Percentiles rank a stretch among this genome's conserved stretches.
phyloP scores from a whole-genome alignment of 176 grass and related monocot genomes.

The Juncus effusus region DNA sequence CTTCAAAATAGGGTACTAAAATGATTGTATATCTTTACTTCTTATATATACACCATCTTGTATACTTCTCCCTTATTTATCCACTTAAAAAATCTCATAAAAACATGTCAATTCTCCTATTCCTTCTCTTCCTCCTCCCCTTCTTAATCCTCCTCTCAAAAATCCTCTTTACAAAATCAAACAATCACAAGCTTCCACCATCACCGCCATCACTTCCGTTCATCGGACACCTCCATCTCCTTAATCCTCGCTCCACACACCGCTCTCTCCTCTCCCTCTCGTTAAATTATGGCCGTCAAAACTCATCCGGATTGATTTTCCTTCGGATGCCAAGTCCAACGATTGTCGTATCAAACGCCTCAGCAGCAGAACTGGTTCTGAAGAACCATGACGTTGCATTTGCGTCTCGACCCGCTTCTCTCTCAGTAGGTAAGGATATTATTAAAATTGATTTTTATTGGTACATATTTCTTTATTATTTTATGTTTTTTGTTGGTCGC shows the following conservation, averaged over 20 bases:
- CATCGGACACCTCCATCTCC: constrained; percentile 56
- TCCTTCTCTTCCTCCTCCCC: constrained; percentile 4
- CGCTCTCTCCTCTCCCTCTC: constrained; percentile 40
- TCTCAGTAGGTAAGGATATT: constrained; percentile 11
- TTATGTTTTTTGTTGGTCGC: too few species aligned
- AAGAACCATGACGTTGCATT: constrained; percentile 64
- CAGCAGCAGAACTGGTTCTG: constrained; percentile 42
- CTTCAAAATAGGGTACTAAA: too few species aligned
- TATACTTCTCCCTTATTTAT: constrained; percentile 1
- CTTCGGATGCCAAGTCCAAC: constrained; percentile 36
- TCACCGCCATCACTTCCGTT: constrained; percentile 52
- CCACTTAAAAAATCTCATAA: neutral
- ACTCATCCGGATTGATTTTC: constrained; percentile 32
- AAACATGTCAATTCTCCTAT: constrained; percentile 10
- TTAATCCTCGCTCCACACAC: constrained; percentile 36
- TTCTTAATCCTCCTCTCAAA: constrained; percentile 14
- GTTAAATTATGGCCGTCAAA: constrained; percentile 26
- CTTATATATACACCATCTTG: too few species aligned
- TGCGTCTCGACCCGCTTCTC: constrained; percentile 43
- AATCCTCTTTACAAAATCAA: constrained; percentile 10
- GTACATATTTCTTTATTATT: too few species aligned
- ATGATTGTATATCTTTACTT: too few species aligned
- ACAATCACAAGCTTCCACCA: constrained; percentile 39
- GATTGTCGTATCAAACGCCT: constrained; percentile 45
- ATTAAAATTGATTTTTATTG: too few species aligned